Evolutionary conservation across 139 green algal species (phyloP), one percentile per base, ranked within the genome.

Genomic region (Picochlorum sp.): DNA sequence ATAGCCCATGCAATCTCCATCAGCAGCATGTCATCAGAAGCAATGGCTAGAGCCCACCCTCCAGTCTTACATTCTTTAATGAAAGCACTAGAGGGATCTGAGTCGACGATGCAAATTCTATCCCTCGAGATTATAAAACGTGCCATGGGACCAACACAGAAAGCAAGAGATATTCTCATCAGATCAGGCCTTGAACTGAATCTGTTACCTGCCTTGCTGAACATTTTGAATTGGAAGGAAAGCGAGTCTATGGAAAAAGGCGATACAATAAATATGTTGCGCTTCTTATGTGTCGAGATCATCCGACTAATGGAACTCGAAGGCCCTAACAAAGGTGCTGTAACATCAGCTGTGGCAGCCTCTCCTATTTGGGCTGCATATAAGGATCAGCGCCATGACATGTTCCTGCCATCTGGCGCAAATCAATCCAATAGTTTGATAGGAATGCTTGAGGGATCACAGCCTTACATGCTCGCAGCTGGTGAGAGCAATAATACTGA

Each of bases 331-430:
- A 61, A 46, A 3, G n/a, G 15, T n/a, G 58, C 72, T 57, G 63
- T 74, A 58, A 52, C 26, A 6, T 51, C 62, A 8, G 45, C 85
- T 62, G 62, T 95, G 52, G 74, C 79, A 2, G 62, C 32, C 8
- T 88, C 77, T 4, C 69, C 84, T 1, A 83, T 92, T 30, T 95
- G 89, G 87, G 28, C 47, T 2, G 89, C 89, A 2, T 95, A 92
- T 69, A 65, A 64, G 10, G 74, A 78, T 14, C 84, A 90, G 67
- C 74, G 77, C 4, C 89, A 95, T 68, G 89, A 95, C 70, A 74
- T 95, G 34, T 95, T 92, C 80, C 78, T 95, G 47, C 89, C 89
- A 3, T 71, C 74, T 1, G 85, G 78, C 51, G 68, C 68, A 11
- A 71, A 61, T 54, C 47, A 54, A 20, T 20, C 11, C 65, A 38